A percentile compares a stretch with the other conserved stretches of the same genome.
These are phyloP conservation scores for Chaetomium sp. DNA, from an alignment of 2,329 filamentous ascomycete species.

Conservation along the genomic window DNA sequence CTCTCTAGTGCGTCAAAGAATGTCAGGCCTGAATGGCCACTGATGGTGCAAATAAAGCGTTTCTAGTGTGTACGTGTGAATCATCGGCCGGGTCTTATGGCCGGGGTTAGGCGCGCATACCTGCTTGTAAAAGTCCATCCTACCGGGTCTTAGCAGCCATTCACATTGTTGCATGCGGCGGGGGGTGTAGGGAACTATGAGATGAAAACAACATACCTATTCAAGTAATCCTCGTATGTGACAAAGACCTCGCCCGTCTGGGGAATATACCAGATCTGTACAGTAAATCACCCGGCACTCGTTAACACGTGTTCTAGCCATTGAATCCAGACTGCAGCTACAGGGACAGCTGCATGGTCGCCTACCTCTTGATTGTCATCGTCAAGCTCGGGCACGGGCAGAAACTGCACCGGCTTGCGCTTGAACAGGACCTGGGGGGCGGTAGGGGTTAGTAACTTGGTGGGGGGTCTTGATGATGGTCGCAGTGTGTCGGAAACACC, in stretches of 20 bases:
- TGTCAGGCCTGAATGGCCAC: slow-evolving; percentile 80
- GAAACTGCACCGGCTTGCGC: slow-evolving; percentile 84
- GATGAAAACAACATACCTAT: slow-evolving; percentile 52
- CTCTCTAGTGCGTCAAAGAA: slow-evolving; percentile 91
- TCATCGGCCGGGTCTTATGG: not conserved
- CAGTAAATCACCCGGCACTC: not conserved
- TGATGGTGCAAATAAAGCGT: slow-evolving; percentile 92
- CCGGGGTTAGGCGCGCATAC: slow-evolving; percentile 40
- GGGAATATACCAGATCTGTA: slow-evolving; percentile 85
- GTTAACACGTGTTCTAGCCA: slow-evolving; percentile 1
- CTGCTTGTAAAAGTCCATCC: slow-evolving; percentile 91
- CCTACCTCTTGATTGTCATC: slow-evolving; percentile 79
- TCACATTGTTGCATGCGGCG: not conserved
- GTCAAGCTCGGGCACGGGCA: slow-evolving; percentile 63
- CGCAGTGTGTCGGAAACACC: not conserved
- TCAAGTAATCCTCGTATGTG: slow-evolving; percentile 81
- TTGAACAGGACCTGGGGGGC: slow-evolving; percentile 78
- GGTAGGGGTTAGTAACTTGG: slow-evolving; percentile 19
- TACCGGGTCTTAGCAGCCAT: slow-evolving; percentile 37
- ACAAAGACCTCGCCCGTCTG: slow-evolving; percentile 86
- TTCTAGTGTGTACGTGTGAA: slow-evolving; percentile 44
- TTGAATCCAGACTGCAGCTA: no score
- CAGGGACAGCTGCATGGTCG: slow-evolving; percentile 2
- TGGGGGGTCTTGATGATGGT: not conserved
- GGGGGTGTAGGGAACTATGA: not conserved